phyloP scores from a whole-genome alignment of 208 protist genomes.

The Leptomonas seymouri region DNA sequence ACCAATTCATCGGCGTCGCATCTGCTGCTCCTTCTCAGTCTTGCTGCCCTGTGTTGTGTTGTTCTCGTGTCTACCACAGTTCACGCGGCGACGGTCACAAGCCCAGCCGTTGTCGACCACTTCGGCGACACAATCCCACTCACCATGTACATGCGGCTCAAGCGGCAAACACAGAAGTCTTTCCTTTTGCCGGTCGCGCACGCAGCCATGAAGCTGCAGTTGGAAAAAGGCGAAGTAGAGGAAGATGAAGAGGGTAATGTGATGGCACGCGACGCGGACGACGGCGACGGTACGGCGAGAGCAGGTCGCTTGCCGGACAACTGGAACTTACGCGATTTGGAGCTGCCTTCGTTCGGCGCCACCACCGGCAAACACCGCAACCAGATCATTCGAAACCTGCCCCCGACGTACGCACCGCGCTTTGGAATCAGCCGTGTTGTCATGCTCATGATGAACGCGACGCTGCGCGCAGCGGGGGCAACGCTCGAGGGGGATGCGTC shows the following conservation, averaged over 20 bases:
- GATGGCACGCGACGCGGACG: constrained; percentile 8
- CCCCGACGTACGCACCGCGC: constrained; percentile 48
- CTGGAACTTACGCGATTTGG: constrained; percentile 15
- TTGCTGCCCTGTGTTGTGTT: neutral
- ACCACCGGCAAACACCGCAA: constrained; percentile 33
- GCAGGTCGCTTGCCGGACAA: neutral
- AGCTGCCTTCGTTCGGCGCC: constrained; percentile 13
- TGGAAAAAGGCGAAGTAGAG: constrained; percentile 14
- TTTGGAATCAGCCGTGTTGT: constrained; percentile 62
- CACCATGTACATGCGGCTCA: constrained; percentile 60
- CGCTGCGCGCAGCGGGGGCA: constrained; percentile 14
- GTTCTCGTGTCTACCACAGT: constrained; percentile 1
- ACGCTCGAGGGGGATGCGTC: constrained; percentile 7
- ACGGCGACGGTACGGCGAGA: neutral
- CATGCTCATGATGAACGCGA: constrained; percentile 22
- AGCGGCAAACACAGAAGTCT: constrained; percentile 26
- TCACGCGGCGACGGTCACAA: neutral
- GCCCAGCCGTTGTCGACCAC: constrained; percentile 10
- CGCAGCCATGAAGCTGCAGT: neutral
- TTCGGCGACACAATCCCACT: constrained; percentile 63
- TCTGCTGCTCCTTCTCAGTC: neutral
- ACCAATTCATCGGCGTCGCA: neutral
- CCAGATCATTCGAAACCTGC: constrained; percentile 45
- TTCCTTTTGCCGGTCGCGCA: constrained; percentile 29
- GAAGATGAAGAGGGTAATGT: constrained; percentile 29